phyloP scores from a whole-genome alignment of 768 basidiomycete species.

The Termitomyces sp. region DNA sequence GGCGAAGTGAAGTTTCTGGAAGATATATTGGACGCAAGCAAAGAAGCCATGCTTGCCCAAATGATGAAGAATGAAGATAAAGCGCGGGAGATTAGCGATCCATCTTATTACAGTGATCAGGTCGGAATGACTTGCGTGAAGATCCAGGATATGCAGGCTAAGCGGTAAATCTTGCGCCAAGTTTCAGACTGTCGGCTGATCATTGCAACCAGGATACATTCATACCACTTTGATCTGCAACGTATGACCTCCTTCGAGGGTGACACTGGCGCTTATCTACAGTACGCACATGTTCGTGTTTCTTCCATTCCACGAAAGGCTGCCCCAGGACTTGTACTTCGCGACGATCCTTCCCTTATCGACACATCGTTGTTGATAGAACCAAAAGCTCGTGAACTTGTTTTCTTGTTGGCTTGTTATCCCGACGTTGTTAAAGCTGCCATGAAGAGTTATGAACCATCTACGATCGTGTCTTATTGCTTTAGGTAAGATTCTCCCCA shows the following conservation, averaged over 20 bases:
- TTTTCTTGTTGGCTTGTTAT: conserved; percentile 6
- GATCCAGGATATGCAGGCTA: conserved; percentile 95
- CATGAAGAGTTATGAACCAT: conserved; percentile 6
- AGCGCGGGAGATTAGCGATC: conserved; percentile 80
- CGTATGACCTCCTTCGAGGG: conserved; percentile 94
- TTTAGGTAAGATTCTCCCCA: background rate
- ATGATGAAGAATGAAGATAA: conserved; percentile 94
- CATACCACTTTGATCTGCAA: conserved; percentile 92
- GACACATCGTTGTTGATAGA: conserved; percentile 3
- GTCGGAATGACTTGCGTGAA: conserved; percentile 94
- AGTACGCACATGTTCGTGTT: conserved; percentile 94
- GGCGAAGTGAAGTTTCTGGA: conserved; percentile 93
- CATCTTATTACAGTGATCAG: conserved; percentile 68
- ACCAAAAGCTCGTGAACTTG: conserved; percentile 8
- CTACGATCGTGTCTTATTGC: conserved; percentile 2
- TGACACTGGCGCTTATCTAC: conserved; percentile 91
- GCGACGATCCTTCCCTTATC: conserved; percentile 3
- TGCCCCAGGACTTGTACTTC: conserved; percentile 3
- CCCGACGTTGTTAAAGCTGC: conserved; percentile 6
- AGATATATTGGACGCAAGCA: conserved; percentile 84
- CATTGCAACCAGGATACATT: conserved; percentile 62
- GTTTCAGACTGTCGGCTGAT: background rate
- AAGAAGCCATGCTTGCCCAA: conserved; percentile 88
- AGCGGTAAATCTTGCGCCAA: conserved; percentile 46
- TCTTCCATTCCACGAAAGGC: conserved; percentile 39